phyloP scores from a whole-genome alignment of 139 green algal genomes.

The Trebouxia sp. region DNA sequence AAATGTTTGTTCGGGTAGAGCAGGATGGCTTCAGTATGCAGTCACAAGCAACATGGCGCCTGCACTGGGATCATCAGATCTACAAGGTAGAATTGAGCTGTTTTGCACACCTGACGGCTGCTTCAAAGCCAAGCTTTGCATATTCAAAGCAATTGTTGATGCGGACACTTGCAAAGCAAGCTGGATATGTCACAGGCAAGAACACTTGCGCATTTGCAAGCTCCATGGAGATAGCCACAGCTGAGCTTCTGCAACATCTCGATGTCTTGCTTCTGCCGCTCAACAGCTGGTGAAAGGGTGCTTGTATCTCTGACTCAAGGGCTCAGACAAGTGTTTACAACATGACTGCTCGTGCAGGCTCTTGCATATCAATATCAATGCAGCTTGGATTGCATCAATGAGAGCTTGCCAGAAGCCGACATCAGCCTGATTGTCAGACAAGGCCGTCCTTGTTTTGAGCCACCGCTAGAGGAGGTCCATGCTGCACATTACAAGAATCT shows the following conservation, averaged over 20 bases:
- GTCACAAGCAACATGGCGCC: constrained; percentile 68
- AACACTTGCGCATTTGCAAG: no score
- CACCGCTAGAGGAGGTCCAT: constrained; percentile 78
- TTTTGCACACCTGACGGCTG: no score
- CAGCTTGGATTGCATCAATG: constrained; percentile 71
- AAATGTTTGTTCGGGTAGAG: constrained; percentile 68
- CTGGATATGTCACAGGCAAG: no score
- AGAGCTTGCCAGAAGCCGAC: constrained; percentile 63
- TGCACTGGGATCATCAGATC: constrained; percentile 87
- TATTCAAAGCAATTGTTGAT: no score
- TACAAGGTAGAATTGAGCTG: constrained; percentile 60
- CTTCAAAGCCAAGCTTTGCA: not conserved
- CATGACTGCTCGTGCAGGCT: constrained; percentile 40
- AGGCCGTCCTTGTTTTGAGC: constrained; percentile 67
- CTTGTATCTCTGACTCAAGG: no score
- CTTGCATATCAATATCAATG: constrained; percentile 75
- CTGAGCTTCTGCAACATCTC: no score
- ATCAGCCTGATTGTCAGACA: constrained; percentile 73
- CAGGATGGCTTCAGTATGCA: constrained; percentile 60
- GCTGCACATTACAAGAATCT: constrained; percentile 66
- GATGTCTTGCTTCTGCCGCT: no score
- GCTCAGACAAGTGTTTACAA: not conserved
- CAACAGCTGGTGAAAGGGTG: no score
- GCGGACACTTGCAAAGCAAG: no score
- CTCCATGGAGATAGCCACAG: no score